Conservation (phyloP, 2,329 filamentous ascomycete genomes). For the Fusarium graminum region DNA sequence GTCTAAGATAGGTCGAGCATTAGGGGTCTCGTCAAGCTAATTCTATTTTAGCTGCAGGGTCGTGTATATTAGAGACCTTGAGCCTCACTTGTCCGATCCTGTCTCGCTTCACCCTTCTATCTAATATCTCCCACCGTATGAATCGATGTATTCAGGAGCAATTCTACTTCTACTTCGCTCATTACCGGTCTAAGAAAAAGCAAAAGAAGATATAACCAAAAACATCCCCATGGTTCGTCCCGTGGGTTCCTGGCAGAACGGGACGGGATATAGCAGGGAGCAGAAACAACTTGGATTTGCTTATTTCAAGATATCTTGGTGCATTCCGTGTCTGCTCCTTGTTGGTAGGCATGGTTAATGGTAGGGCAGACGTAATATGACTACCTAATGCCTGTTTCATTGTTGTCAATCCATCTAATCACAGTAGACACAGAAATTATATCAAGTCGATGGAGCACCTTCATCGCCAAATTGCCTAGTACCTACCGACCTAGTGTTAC, state of each 20-base stretch:
- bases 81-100: background rate
- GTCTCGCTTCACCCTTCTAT: constrained; percentile 7
- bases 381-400: background rate
- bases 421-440: background rate
- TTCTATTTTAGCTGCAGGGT: background rate
- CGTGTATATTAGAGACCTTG: background rate
- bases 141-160: background rate
- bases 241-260: background rate
- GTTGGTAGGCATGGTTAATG: background rate
- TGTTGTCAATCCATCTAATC: background rate
- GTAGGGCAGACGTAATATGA: background rate
- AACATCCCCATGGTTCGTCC: constrained; percentile 13
- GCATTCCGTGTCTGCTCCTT: background rate
- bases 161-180: constrained; percentile 24
- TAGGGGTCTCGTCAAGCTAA: background rate
- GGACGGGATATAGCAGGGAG: constrained; percentile 1
- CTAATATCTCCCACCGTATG: background rate
- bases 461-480: background rate
- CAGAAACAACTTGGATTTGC: constrained; percentile 6
- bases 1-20: background rate
- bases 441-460: background rate
- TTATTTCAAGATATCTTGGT: constrained; percentile 4
- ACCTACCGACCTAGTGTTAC: background rate
- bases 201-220: background rate
- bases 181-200: constrained; percentile 20